A percentile compares a stretch with the other conserved stretches of the same genome.
Evolutionary conservation across 148 eudicot species (phyloP).

Genomic region (Amaranthus palmeri): DNA sequence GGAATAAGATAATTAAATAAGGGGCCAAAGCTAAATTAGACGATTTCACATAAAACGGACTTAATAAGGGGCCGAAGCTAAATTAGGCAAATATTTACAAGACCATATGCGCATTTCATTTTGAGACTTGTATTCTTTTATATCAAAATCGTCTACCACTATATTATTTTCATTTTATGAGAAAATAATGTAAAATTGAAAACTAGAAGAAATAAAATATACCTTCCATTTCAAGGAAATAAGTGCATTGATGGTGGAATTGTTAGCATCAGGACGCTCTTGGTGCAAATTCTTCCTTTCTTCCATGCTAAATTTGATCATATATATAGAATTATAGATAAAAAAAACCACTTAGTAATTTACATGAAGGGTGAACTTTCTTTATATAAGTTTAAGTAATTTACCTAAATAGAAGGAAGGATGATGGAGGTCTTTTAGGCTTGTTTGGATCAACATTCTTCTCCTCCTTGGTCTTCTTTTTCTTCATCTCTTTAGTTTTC

Average conservation of each 20-base stretch:
- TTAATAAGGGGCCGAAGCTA: no score
- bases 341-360: background rate
- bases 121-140: no score
- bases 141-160: no score
- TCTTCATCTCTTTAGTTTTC: constrained; percentile 66
- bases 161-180: background rate
- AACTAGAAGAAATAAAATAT: background rate
- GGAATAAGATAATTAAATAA: no score
- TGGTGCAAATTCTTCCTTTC: constrained; percentile 58
- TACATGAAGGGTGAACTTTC: background rate
- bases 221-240: constrained; percentile 95
- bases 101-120: no score
- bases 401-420: constrained; percentile 72
- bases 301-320: constrained; percentile 50
- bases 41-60: no score
- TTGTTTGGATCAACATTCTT: constrained; percentile 74
- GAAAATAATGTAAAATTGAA: background rate
- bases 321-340: no score
- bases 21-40: no score
- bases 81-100: no score
- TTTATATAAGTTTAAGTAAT: background rate
- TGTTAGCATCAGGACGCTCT: constrained; percentile 65
- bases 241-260: constrained; percentile 54
- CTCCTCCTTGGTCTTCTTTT: constrained; percentile 48
- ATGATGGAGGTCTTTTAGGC: constrained; percentile 86